phyloP scores from a whole-genome alignment of 768 basidiomycete species.

The Rhodotorula kratochvilovae region DNA sequence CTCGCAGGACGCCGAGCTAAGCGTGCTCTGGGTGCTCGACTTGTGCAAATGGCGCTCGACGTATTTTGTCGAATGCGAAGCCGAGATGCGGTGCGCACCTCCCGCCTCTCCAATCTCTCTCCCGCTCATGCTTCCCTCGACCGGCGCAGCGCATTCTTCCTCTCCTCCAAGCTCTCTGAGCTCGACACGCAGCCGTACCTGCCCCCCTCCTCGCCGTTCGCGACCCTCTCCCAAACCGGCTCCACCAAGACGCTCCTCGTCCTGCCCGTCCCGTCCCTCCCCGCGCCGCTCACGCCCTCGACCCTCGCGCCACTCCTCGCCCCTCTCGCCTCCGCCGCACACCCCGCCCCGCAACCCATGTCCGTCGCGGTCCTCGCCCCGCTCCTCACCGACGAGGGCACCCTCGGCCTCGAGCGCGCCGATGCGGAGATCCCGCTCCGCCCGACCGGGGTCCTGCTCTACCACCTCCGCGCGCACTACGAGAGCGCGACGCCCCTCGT shows the following conservation, averaged over 20 bases:
- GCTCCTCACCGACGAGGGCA: not conserved
- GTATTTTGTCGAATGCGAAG: constrained; percentile 21
- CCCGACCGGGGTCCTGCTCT: constrained; percentile 24
- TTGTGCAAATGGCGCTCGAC: constrained; percentile 26
- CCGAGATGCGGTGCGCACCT: constrained; percentile 17
- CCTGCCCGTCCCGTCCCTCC: constrained; percentile 4
- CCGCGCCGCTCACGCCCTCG: not conserved
- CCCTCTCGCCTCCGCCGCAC: not conserved
- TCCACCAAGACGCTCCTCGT: constrained; percentile 8
- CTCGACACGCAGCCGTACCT: constrained; percentile 15
- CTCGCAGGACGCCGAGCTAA: constrained; percentile 4
- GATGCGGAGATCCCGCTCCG: not conserved
- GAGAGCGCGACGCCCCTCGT: constrained; percentile 22
- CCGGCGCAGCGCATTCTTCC: constrained; percentile 30
- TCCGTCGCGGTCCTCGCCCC: not conserved
- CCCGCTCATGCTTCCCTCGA: accelerated
- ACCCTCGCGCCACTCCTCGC: not conserved
- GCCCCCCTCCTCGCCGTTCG: not conserved
- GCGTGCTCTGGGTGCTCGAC: constrained; percentile 31
- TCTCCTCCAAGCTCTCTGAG: constrained; percentile 35
- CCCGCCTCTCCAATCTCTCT: not conserved
- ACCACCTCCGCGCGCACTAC: constrained; percentile 26
- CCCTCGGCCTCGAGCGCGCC: not conserved
- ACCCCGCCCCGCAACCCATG: not conserved
- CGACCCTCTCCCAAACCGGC: not conserved